Conservation (phyloP, 495 filamentous ascomycete genomes). For the Xylaria intraflava region DNA sequence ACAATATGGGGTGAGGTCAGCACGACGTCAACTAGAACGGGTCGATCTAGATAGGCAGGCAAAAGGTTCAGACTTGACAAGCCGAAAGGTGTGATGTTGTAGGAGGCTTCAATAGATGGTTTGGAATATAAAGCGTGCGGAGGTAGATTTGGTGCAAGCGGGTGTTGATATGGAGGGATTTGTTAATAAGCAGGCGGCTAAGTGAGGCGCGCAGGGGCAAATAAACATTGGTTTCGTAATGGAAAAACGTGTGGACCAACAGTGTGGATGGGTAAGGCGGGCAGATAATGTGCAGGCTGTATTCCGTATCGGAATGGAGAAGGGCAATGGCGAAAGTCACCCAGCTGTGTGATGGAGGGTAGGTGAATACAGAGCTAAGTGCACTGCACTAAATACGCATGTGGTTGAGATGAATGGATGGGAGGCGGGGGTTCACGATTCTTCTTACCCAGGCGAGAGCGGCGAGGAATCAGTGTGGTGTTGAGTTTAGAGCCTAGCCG, state of each 20-base stretch:
- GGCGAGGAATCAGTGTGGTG: not conserved
- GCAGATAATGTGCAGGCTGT: not conserved
- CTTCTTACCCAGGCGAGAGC: constrained; percentile 4
- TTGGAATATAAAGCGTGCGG: not conserved
- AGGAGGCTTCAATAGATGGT: not conserved
- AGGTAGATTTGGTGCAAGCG: not conserved
- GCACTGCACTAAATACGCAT: no score
- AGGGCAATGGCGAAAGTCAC: not conserved
- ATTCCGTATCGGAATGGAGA: not conserved
- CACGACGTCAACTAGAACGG: not conserved
- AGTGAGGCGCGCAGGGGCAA: not conserved
- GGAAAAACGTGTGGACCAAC: not conserved
- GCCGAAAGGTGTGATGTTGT: not conserved
- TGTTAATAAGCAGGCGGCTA: not conserved
- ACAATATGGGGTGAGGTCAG: not conserved
- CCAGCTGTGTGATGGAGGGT: not conserved
- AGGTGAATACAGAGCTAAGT: not conserved
- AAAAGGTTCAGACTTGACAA: not conserved
- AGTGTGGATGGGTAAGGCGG: not conserved
- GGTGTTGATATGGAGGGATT: not conserved
- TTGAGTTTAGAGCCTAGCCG: not conserved
- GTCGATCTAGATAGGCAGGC: not conserved
- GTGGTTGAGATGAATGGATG: not conserved
- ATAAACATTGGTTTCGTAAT: not conserved
- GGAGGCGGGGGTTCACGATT: not conserved